These are phyloP conservation scores for Ophidiomyces ophidiicola DNA, from an alignment of 2,329 filamentous ascomycete genomes.

Conservation along the genomic window DNA sequence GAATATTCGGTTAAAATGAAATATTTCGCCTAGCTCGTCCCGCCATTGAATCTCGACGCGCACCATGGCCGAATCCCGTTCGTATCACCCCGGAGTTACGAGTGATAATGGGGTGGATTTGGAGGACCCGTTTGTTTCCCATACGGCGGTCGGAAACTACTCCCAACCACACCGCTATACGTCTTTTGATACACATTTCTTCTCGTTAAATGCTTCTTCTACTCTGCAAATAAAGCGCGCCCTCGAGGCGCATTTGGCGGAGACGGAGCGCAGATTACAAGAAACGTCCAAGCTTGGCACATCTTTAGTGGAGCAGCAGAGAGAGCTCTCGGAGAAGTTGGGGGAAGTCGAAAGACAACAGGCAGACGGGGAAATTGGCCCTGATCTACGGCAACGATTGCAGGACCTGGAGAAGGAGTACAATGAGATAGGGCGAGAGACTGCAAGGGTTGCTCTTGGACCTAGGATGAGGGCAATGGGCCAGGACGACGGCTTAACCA, in stretches of 20 bases:
- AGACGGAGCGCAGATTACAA: conserved; percentile 82
- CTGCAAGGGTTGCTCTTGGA: conserved; percentile 72
- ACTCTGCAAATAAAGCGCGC: conserved; percentile 79
- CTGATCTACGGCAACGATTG: conserved; percentile 71
- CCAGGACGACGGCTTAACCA: conserved; percentile 43
- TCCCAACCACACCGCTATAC: conserved; percentile 56
- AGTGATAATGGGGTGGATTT: conserved; percentile 17
- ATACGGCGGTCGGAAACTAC: conserved; percentile 33
- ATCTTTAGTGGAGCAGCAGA: conserved; percentile 73
- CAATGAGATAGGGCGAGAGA: conserved; percentile 83
- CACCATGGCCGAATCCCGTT: conserved; percentile 10
- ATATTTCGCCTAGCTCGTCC: neutral
- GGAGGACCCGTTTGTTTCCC: conserved; percentile 49
- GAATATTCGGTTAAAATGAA: conserved; percentile 3
- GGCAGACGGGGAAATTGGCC: conserved; percentile 63
- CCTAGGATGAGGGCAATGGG: conserved; percentile 68
- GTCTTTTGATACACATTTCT: conserved; percentile 67
- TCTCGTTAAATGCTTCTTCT: conserved; percentile 68
- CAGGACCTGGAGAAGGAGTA: conserved; percentile 86
- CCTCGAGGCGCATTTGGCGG: conserved; percentile 78
- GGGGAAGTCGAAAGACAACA: conserved; percentile 72
- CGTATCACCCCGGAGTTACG: neutral
- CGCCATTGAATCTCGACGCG: conserved; percentile 1
- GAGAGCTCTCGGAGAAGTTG: conserved; percentile 67
- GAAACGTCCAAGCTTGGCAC: conserved; percentile 84